Percentiles rank a stretch among this genome's conserved stretches.
These are phyloP conservation scores for Aspergillus bridgeri DNA, from an alignment of 495 filamentous ascomycete species.

Conservation along the genomic window DNA sequence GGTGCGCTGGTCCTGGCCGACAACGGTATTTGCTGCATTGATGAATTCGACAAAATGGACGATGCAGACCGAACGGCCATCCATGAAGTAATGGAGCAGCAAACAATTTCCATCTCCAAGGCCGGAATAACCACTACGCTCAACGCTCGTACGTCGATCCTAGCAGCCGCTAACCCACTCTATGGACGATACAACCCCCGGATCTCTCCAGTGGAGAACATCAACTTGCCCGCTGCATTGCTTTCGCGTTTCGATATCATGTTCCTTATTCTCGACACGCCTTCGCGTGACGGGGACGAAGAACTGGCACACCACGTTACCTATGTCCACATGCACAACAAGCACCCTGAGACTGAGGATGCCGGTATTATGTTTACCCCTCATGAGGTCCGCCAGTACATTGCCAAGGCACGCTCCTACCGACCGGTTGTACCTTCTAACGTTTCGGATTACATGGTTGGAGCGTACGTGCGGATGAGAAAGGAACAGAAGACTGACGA, in stretches of 20 bases:
- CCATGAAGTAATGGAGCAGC: constrained; percentile 99
- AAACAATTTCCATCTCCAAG: constrained; percentile 98
- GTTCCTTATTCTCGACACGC: constrained; percentile 93
- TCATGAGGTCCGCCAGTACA: constrained; percentile 89
- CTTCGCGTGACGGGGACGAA: constrained; percentile 81
- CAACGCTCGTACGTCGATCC: constrained; percentile 92
- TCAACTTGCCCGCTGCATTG: constrained; percentile 93
- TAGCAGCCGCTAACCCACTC: constrained; percentile 96
- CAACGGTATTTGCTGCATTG: constrained; percentile 98
- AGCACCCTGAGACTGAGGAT: constrained; percentile 75
- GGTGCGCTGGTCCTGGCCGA: constrained; percentile 94
- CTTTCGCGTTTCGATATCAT: constrained; percentile 96
- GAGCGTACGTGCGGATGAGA: constrained; percentile 90
- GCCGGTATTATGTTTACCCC: constrained; percentile 75
- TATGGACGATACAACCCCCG: constrained; percentile 98
- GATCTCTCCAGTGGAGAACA: constrained; percentile 95
- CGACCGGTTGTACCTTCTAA: constrained; percentile 77
- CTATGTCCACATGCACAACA: constrained; percentile 95
- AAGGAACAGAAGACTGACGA: constrained; percentile 86
- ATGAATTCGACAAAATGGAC: constrained; percentile 99
- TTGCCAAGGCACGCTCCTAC: constrained; percentile 86
- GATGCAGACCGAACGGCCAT: constrained; percentile 94
- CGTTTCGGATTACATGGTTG: constrained; percentile 92
- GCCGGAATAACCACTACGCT: constrained; percentile 94
- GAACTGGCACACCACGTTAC: constrained; percentile 95